Base-by-base conservation (phyloP, 495 filamentous ascomycete genomes). In the Glonium stellatum region DNA sequence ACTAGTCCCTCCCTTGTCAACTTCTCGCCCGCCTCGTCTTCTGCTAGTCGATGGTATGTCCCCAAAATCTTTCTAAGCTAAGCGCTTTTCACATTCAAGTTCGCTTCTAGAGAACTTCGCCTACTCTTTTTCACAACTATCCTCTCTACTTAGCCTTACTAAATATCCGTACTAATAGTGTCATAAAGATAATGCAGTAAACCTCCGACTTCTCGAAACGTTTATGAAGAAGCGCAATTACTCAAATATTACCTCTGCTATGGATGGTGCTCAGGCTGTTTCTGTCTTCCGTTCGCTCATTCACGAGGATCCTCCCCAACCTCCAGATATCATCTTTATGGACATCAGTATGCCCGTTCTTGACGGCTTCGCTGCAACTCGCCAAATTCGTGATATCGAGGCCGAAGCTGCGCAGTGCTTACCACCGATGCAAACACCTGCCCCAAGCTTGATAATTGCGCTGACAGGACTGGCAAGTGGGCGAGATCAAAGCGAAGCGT, bases 291-390 rank as follows among this genome's bases (percentile, higher is more conserved):
- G 31, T 47, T 47, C 1, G 31, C 21, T 4, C 58, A 65, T 53
- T 51, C 47, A 0, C 47, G 23, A 10, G 41, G 52, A 34, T 50
- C 58, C 23, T 47, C 60, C 57, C 19, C 50, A 25, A 47, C 54
- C 59, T 4, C 42, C 37, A 15, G 54, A 58, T 19, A 46, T 62
- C 41, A 50, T 50, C 19, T 63, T 62, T 57, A 64, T 64, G 44
- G 64, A 67, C 47, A 67, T 67, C 51, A 42, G 35, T 25, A 67
- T 67, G 64, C 64, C 64, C 15, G 49, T 67, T 9, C 51, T 67
- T 31, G 39, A 67, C 39, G 64, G 61, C 23, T 46, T 66, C 31
- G 58, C 27, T 3, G 36, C 50, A 18, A 60, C 56, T 19, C 52
- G 44, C 1, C 56, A 49, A 44, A 60, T 56, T 47, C 58, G 58